These are phyloP conservation scores for Xylariaceae sp. DNA, from an alignment of 2,329 filamentous ascomycete species.

Conservation along the genomic window DNA sequence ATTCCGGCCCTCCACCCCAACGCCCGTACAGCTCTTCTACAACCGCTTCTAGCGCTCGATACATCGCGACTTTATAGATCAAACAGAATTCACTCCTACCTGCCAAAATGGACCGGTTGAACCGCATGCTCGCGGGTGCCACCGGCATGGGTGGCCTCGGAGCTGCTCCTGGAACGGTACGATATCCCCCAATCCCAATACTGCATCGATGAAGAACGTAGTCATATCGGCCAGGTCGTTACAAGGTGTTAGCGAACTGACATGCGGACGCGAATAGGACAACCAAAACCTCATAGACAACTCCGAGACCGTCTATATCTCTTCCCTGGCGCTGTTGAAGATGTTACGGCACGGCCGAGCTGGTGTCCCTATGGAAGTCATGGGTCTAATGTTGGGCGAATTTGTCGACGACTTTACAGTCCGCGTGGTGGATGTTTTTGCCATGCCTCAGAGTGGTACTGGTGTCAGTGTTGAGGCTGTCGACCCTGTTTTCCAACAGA, in stretches of 20 bases:
- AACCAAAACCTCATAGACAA: slow-evolving; percentile 94
- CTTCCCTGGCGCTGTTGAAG: slow-evolving; percentile 94
- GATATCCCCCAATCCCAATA: slow-evolving; percentile 37
- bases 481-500: slow-evolving; percentile 98
- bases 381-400: slow-evolving; percentile 98
- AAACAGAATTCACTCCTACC: slow-evolving; percentile 17
- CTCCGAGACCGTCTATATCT: slow-evolving; percentile 99
- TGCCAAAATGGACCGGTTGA: slow-evolving; percentile 83
- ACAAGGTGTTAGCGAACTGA: neutral
- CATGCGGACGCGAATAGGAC: slow-evolving; percentile 65
- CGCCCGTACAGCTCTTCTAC: neutral
- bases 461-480: slow-evolving; percentile 98
- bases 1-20: neutral
- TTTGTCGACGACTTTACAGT: slow-evolving; percentile 99
- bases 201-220: neutral
- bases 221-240: too few relatives aligned
- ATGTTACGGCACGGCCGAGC: slow-evolving; percentile 98
- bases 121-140: slow-evolving; percentile 79
- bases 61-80: neutral
- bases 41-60: neutral
- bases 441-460: slow-evolving; percentile 98
- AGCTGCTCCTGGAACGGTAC: slow-evolving; percentile 66
- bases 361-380: slow-evolving; percentile 99
- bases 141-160: slow-evolving; percentile 72
- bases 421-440: slow-evolving; percentile 97